Evolutionary conservation across 805 yeast genomes (phyloP).

Genomic region (Pichia thaimueangensis): DNA sequence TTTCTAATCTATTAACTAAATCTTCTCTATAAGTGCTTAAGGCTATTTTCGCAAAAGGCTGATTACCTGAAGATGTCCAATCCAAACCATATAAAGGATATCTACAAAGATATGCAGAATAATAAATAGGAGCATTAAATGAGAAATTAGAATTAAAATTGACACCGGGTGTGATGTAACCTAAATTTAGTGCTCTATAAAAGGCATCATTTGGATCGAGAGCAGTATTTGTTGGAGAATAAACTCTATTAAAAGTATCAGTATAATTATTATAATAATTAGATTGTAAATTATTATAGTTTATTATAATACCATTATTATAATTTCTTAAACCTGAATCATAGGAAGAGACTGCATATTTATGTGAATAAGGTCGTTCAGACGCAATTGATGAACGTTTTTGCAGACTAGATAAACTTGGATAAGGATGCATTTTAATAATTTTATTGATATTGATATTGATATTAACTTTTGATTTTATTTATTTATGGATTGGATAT

Average conservation of each 20-base stretch:
- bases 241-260: no score
- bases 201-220: no score
- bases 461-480: no score
- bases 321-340: neutral
- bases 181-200: no score
- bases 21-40: conserved; percentile 81
- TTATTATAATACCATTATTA: no score
- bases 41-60: conserved; percentile 47
- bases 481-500: no score
- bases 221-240: no score
- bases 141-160: no score
- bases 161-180: no score
- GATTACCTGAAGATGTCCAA: conserved; percentile 37
- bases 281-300: no score
- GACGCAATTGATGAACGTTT: conserved; percentile 14
- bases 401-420: neutral
- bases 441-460: no score
- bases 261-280: no score
- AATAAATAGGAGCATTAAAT: neutral
- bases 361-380: conserved; percentile 14
- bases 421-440: conserved; percentile 8
- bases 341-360: neutral
- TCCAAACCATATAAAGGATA: conserved; percentile 47
- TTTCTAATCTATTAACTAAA: conserved; percentile 55
- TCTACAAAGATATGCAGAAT: conserved; percentile 41